Evolutionary conservation across 2,329 filamentous ascomycete species (phyloP).

Genomic region (Lasiodiplodia sp.): DNA sequence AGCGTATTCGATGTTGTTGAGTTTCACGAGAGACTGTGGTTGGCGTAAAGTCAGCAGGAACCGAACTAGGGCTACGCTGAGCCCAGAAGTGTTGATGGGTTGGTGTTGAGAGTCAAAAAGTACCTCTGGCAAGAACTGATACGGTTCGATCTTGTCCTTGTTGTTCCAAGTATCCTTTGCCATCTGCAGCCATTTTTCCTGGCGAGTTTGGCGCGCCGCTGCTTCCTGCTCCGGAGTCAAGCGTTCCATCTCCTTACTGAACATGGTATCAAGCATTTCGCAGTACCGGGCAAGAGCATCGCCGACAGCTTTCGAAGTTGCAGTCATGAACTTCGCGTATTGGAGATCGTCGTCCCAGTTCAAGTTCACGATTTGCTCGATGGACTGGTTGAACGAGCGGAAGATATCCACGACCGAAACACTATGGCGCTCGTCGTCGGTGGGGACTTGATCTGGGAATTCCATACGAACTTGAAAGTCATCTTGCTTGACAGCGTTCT

Average conservation of each 20-base stretch:
- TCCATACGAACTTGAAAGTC: constrained; percentile 78
- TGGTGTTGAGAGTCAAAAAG: constrained; percentile 39
- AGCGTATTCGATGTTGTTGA: constrained; percentile 97
- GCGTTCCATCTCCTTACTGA: constrained; percentile 91
- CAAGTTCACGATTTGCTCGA: constrained; percentile 84
- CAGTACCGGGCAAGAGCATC: constrained; percentile 87
- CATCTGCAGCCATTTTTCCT: constrained; percentile 91
- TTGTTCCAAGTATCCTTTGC: constrained; percentile 92
- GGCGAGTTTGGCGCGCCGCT: constrained; percentile 76
- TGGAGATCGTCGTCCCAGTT: constrained; percentile 94
- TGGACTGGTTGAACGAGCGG: constrained; percentile 88
- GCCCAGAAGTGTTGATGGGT: not conserved
- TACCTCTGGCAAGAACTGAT: constrained; percentile 94
- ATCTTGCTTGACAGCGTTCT: constrained; percentile 90
- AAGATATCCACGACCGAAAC: constrained; percentile 94
- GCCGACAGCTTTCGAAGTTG: constrained; percentile 83
- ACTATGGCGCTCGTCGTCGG: constrained; percentile 87
- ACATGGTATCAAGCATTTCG: constrained; percentile 85
- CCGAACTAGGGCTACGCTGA: not conserved
- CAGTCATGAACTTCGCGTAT: constrained; percentile 96
- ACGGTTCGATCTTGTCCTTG: constrained; percentile 93
- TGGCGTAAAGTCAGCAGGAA: constrained; percentile 11
- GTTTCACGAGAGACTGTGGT: constrained; percentile 88
- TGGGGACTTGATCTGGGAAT: constrained; percentile 67
- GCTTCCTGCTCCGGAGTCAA: constrained; percentile 87